Base-by-base conservation (phyloP, 192 early-diverging fungal genomes). In the Spizellomyces sp. region DNA sequence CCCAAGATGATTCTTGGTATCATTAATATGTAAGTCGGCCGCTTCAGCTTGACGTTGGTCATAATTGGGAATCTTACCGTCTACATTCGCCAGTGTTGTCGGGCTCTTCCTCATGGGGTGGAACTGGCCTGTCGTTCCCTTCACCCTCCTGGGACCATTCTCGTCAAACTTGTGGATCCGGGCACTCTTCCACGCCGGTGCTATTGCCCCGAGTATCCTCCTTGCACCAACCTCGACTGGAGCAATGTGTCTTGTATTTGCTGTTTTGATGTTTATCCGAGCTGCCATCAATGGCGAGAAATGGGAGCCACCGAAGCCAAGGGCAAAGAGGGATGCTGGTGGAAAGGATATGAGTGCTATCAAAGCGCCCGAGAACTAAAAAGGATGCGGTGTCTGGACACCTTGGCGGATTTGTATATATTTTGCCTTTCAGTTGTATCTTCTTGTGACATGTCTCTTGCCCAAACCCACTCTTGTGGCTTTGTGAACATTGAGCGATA, bases 281-380 rank as follows among this genome's bases (percentile, higher is more conserved):
- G 70, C 70, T 1, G 70, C 70, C 6, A 56, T 64, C 27, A 72
- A 72, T 55, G 70, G 70, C 5, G 70, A 72, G 44, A 64, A 64
- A 14, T 70, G 69, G 69, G 61, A 64, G 36, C 19, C 70, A 12
- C 62, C 70, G 9, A 72, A 72, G 62, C 21, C 57, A 56, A 15
- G 62, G 17, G 59, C 36, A 14, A 61, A 61, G n/a, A 61, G 42
- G 9, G 70, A 46, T 15, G 47, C 43, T 5, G 69, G 22, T 15
- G 60, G 58, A 14, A 72, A 72, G 52, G 70, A 72, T 47, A 72
- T 72, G 70, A 64, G 48, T 22, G 70, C 70, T 8, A 45, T 72
- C 48, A 72, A 72, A 45, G 70, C 62, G 10, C 70, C 70, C 9
- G 70, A 72, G 50, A 72, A 72, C 54, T 72, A 41, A 61, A 36